Conservation (phyloP, 768 basidiomycete genomes). For the Lentinula edodes region DNA sequence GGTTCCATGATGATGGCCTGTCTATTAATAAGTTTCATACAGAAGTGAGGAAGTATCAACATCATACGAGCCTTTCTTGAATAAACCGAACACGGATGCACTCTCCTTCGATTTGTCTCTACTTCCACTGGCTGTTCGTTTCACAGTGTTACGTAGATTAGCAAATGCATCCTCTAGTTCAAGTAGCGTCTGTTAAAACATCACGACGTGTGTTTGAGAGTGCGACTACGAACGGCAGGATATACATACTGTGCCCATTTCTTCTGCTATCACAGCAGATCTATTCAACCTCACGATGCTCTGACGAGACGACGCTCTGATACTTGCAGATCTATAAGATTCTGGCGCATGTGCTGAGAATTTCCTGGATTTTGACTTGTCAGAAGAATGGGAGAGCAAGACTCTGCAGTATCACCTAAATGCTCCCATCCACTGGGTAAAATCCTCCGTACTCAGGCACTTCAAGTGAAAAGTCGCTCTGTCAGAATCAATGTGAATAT, state of each 20-base stretch:
- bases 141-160: slow-evolving; percentile 36
- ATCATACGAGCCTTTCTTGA: slow-evolving; percentile 49
- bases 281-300: slow-evolving; percentile 41
- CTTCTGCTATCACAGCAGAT: slow-evolving; percentile 50
- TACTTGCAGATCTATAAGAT: slow-evolving; percentile 35
- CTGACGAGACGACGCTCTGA: slow-evolving; percentile 35
- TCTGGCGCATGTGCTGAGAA: slow-evolving; percentile 53
- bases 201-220: not conserved
- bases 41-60: not conserved
- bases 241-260: slow-evolving; percentile 56
- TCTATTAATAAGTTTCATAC: not conserved
- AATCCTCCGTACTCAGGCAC: slow-evolving; percentile 67
- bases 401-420: slow-evolving; percentile 48
- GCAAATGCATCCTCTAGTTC: slow-evolving; percentile 53
- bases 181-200: slow-evolving; percentile 41
- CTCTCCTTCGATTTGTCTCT: slow-evolving; percentile 20
- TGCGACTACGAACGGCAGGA: not conserved
- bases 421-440: slow-evolving; percentile 67
- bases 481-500: slow-evolving; percentile 76
- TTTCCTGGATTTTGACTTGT: slow-evolving; percentile 35
- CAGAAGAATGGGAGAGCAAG: not conserved
- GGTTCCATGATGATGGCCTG: not conserved
- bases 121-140: slow-evolving; percentile 24
- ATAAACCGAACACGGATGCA: slow-evolving; percentile 46
- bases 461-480: slow-evolving; percentile 80